phyloP scores from a whole-genome alignment of 163 green algal genomes.

The Chlorella variabilis region DNA sequence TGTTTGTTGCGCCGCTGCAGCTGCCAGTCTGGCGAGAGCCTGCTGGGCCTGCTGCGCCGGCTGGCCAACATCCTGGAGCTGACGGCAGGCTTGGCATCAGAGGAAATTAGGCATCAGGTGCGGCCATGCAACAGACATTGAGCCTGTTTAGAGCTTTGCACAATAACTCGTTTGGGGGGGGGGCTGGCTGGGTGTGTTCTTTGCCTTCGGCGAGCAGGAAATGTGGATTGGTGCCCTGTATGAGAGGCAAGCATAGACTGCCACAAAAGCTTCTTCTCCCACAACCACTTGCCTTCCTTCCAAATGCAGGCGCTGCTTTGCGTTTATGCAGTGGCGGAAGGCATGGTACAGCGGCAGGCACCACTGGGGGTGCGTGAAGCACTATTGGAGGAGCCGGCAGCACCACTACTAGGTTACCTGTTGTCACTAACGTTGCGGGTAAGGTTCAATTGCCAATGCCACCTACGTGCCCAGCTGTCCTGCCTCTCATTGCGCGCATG shows the following conservation, averaged over 20 bases:
- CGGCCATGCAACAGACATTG: neutral
- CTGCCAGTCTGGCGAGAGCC: constrained; percentile 24
- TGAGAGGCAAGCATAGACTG: no score
- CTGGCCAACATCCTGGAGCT: constrained; percentile 58
- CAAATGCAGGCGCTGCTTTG: constrained; percentile 15
- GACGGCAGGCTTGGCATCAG: constrained; percentile 16
- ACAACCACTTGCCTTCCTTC: neutral
- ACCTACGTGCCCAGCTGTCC: neutral
- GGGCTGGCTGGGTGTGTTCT: no score
- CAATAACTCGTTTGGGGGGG: no score
- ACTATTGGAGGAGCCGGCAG: constrained; percentile 32
- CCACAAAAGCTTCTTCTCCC: no score
- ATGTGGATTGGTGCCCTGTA: no score
- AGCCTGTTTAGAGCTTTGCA: no score
- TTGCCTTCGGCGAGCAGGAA: no score
- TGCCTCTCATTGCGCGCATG: neutral
- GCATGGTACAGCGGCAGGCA: neutral
- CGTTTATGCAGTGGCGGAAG: neutral
- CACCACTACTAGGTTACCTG: constrained; percentile 49
- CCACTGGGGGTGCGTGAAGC: neutral
- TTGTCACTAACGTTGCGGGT: constrained; percentile 41
- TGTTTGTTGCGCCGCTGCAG: constrained; percentile 44
- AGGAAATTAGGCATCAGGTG: constrained; percentile 56
- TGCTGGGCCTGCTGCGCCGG: constrained; percentile 57
- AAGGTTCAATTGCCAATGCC: neutral